Evolutionary conservation across 441 rosid species (phyloP).

Genomic region (Populus tomentosa): DNA sequence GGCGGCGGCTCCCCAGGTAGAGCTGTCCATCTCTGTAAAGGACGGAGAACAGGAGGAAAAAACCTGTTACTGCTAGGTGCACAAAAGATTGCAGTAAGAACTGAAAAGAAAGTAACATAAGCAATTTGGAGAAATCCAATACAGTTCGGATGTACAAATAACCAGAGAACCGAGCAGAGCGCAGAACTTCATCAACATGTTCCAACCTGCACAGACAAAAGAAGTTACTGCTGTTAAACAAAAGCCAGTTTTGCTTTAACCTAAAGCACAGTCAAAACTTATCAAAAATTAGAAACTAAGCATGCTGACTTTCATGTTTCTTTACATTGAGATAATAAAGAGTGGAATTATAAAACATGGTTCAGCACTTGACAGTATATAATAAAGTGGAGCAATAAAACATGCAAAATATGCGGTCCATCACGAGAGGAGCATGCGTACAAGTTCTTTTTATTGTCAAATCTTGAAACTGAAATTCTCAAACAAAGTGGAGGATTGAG

Average conservation of each 20-base stretch:
- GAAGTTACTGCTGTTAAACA: neutral
- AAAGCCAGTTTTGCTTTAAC: neutral
- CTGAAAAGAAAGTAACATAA: conserved; percentile 3
- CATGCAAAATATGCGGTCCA: too few species aligned
- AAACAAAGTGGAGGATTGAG: neutral
- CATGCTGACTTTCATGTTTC: neutral
- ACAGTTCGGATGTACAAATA: conserved; percentile 81
- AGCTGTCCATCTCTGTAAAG: conserved; percentile 81
- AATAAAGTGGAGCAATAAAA: neutral
- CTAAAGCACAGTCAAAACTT: neutral
- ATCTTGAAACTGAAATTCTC: neutral
- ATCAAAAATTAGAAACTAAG: neutral
- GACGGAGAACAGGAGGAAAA: neutral
- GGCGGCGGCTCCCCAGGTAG: conserved; percentile 95
- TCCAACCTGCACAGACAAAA: conserved; percentile 60
- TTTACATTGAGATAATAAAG: neutral
- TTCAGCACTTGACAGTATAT: neutral
- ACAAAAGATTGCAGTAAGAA: conserved; percentile 17
- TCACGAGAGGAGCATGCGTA: neutral
- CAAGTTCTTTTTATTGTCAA: neutral
- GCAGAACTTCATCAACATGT: conserved; percentile 83
- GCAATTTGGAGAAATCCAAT: conserved; percentile 18
- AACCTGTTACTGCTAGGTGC: neutral
- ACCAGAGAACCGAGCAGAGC: conserved; percentile 82
- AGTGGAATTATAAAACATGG: neutral